Conservation (phyloP, 2,329 filamentous ascomycete species). For the Orbilia brochopaga region DNA sequence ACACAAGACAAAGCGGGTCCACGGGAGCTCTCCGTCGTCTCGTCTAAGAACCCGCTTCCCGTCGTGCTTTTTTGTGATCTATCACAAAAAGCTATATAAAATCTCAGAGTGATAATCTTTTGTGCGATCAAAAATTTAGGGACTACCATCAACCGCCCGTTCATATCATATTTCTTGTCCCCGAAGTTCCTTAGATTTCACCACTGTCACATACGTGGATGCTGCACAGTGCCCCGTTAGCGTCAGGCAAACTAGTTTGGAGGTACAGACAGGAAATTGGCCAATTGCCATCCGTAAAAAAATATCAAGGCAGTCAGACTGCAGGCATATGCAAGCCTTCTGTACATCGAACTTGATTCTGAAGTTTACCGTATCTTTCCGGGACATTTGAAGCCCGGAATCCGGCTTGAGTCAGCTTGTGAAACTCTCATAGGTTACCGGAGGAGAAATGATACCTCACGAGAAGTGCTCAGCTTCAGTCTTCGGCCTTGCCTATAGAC, state of each 20-base stretch:
- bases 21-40: conserved; percentile 24
- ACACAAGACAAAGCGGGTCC: background rate
- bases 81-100: conserved; percentile 12
- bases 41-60: background rate
- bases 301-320: background rate
- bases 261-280: background rate
- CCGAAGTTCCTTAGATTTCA: background rate
- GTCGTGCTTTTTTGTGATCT: conserved; percentile 21
- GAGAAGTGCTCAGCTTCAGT: background rate
- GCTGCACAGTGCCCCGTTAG: background rate
- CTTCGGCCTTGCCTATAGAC: background rate
- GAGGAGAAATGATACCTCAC: background rate
- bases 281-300: background rate
- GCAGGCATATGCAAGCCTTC: conserved; percentile 1
- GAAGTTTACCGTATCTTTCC: background rate
- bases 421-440: background rate
- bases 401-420: background rate
- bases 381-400: background rate
- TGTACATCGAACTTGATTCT: background rate
- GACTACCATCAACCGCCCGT: background rate
- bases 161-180: background rate
- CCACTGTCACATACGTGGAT: background rate
- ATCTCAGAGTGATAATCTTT: background rate
- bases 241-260: background rate
- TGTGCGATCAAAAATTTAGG: background rate